Evolutionary conservation across 768 basidiomycete genomes (phyloP).

Genomic region (Russula lepida): DNA sequence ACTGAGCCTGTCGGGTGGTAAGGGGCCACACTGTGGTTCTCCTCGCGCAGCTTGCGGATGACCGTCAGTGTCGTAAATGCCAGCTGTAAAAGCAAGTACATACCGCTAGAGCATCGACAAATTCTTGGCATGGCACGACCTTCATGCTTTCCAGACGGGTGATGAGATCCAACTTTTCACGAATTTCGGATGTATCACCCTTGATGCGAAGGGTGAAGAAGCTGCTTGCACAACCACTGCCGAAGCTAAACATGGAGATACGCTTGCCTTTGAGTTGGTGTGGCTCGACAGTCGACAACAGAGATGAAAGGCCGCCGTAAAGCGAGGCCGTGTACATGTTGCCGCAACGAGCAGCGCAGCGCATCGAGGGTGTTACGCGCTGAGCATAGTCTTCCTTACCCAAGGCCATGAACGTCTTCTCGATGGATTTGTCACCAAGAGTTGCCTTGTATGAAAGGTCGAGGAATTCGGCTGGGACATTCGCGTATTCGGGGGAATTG

Average conservation of each 20-base stretch:
- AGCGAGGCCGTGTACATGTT: slow-evolving; percentile 99
- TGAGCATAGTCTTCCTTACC: slow-evolving; percentile 67
- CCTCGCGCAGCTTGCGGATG: slow-evolving; percentile 66
- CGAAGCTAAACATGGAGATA: slow-evolving; percentile 92
- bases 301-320: slow-evolving; percentile 87
- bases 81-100: not conserved
- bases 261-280: slow-evolving; percentile 71
- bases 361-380: slow-evolving; percentile 76
- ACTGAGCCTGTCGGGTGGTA: slow-evolving; percentile 81
- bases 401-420: slow-evolving; percentile 85
- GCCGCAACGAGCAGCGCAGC: slow-evolving; percentile 82
- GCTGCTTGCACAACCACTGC: slow-evolving; percentile 87
- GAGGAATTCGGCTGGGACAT: slow-evolving; percentile 64
- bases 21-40: slow-evolving; percentile 85
- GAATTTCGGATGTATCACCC: slow-evolving; percentile 80
- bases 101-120: slow-evolving; percentile 74
- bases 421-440: slow-evolving; percentile 88
- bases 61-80: not conserved
- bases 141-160: slow-evolving; percentile 76
- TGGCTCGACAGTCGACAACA: slow-evolving; percentile 68
- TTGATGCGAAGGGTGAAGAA: slow-evolving; percentile 86
- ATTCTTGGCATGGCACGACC: slow-evolving; percentile 87
- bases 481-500: slow-evolving; percentile 54
- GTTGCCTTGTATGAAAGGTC: slow-evolving; percentile 60
- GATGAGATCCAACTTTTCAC: slow-evolving; percentile 72